Conservation (phyloP, 257 asterid genomes). For the Sherardia arvensis region DNA sequence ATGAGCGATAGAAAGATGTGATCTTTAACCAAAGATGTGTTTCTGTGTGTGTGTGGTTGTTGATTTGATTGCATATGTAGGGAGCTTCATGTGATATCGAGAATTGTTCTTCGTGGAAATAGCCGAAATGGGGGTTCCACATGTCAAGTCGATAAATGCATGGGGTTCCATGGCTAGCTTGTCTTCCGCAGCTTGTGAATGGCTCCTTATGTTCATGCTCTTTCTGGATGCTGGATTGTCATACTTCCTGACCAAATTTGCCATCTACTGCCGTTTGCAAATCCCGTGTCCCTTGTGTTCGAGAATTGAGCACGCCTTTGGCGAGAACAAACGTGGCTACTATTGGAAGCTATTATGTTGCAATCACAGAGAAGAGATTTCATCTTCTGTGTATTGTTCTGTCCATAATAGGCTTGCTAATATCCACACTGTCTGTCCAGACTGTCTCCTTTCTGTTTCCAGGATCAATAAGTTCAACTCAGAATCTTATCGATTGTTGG, state of each 20-base stretch:
- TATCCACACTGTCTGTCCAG: constrained; percentile 55
- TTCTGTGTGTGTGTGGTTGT: constrained; percentile 7
- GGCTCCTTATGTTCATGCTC: constrained; percentile 70
- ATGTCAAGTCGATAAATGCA: constrained; percentile 26
- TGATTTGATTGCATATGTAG: constrained; percentile 19
- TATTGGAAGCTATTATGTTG: constrained; percentile 41
- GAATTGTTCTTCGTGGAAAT: constrained; percentile 28
- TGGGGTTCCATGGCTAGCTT: constrained; percentile 42
- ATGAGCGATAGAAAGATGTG: constrained; percentile 17
- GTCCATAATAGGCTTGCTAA: constrained; percentile 51
- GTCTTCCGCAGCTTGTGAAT: constrained; percentile 80
- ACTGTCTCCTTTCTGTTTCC: constrained; percentile 45
- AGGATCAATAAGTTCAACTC: constrained; percentile 24
- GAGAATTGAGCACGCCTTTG: constrained; percentile 38
- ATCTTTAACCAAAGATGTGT: too few species aligned
- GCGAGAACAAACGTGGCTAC: constrained; percentile 30
- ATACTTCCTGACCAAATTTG: constrained; percentile 46
- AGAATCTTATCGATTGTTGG: constrained; percentile 34
- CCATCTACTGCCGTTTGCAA: constrained; percentile 47
- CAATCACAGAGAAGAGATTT: constrained; percentile 61
- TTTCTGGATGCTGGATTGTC: constrained; percentile 52
- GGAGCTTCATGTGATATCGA: constrained; percentile 28
- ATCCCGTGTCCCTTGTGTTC: constrained; percentile 73
- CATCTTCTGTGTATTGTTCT: constrained; percentile 51
- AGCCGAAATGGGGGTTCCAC: constrained; percentile 41